Percentiles rank a stretch among this genome's conserved stretches.
phyloP scores from a whole-genome alignment of 768 basidiomycete genomes.

The Cystofilobasidium bisporidii region DNA sequence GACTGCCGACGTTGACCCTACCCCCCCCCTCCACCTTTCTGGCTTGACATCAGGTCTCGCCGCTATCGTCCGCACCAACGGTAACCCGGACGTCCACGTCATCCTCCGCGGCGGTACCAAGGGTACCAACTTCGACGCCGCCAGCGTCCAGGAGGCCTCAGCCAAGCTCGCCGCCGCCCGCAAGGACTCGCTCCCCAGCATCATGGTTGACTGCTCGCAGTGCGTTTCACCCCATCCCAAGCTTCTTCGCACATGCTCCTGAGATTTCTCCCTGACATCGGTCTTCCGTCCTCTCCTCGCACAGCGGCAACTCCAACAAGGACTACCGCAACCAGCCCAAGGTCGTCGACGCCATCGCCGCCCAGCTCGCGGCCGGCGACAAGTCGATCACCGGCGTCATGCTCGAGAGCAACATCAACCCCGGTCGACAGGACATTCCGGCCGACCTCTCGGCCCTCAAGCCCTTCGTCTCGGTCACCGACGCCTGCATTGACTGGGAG shows the following conservation, averaged over 20 bases:
- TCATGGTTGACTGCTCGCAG: slow-evolving; percentile 60
- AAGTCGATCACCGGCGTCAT: slow-evolving; percentile 80
- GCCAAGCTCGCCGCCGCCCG: slow-evolving; percentile 58
- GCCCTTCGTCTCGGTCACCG: slow-evolving; percentile 77
- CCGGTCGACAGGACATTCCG: slow-evolving; percentile 83
- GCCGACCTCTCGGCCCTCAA: slow-evolving; percentile 54
- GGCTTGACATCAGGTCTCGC: slow-evolving; percentile 48
- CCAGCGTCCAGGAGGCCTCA: slow-evolving; percentile 59
- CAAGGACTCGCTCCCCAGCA: slow-evolving; percentile 45
- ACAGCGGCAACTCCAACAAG: slow-evolving; percentile 79
- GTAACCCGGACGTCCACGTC: slow-evolving; percentile 67
- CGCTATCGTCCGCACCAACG: slow-evolving; percentile 57
- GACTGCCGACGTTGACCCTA: too few species aligned
- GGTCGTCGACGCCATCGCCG: slow-evolving; percentile 60
- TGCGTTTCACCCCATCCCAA: slow-evolving; percentile 12
- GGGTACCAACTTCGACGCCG: slow-evolving; percentile 77
- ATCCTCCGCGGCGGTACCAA: slow-evolving; percentile 87
- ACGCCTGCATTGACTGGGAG: slow-evolving; percentile 83
- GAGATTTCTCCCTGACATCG: too few species aligned
- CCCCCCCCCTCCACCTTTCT: not conserved
- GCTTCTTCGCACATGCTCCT: not conserved
- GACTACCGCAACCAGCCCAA: slow-evolving; percentile 85
- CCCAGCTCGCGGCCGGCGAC: slow-evolving; percentile 62
- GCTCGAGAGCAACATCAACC: slow-evolving; percentile 91
- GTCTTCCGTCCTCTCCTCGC: slow-evolving; percentile 35